Conservation (phyloP, 2,329 filamentous ascomycete genomes). For the Metarhizium rileyi region DNA sequence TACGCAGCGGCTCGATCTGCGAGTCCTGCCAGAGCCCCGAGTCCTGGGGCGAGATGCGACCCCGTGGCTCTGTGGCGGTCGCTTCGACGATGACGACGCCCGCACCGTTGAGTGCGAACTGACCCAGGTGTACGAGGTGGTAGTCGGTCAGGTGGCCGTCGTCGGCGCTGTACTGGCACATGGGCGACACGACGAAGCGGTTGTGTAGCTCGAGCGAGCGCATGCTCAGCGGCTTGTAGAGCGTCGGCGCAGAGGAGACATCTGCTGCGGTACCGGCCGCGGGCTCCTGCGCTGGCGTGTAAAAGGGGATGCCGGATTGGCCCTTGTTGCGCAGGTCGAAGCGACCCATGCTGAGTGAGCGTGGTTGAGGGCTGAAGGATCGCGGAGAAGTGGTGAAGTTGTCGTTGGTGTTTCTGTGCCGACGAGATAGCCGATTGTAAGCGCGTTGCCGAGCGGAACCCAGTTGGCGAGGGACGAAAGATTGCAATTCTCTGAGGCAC, state of each 20-base stretch:
- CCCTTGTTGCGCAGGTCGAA: slow-evolving; percentile 23
- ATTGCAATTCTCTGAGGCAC: too few species aligned
- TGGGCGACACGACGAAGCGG: slow-evolving; percentile 49
- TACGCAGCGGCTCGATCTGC: slow-evolving; percentile 63
- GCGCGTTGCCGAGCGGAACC: too few species aligned
- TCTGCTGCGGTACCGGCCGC: slow-evolving; percentile 38
- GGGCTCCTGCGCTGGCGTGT: slow-evolving; percentile 44
- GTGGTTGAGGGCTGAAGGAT: not conserved
- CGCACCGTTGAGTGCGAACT: slow-evolving; percentile 66
- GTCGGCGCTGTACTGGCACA: slow-evolving; percentile 50
- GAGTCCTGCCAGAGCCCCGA: slow-evolving; percentile 74
- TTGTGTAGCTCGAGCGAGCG: slow-evolving; percentile 44
- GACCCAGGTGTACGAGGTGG: slow-evolving; percentile 65
- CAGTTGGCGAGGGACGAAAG: too few species aligned
- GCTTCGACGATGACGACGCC: slow-evolving; percentile 70
- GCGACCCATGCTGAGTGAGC: not conserved
- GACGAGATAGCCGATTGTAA: too few species aligned
- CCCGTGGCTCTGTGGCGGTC: slow-evolving; percentile 63
- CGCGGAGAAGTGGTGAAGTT: not conserved
- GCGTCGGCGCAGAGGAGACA: slow-evolving; percentile 33
- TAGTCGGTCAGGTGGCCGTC: slow-evolving; percentile 66
- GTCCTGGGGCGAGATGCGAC: slow-evolving; percentile 76
- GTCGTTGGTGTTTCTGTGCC: too few species aligned
- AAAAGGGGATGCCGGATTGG: slow-evolving; percentile 39
- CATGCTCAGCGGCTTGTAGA: slow-evolving; percentile 47